phyloP scores from a whole-genome alignment of 768 basidiomycete species.

The Trametes gibbosa region DNA sequence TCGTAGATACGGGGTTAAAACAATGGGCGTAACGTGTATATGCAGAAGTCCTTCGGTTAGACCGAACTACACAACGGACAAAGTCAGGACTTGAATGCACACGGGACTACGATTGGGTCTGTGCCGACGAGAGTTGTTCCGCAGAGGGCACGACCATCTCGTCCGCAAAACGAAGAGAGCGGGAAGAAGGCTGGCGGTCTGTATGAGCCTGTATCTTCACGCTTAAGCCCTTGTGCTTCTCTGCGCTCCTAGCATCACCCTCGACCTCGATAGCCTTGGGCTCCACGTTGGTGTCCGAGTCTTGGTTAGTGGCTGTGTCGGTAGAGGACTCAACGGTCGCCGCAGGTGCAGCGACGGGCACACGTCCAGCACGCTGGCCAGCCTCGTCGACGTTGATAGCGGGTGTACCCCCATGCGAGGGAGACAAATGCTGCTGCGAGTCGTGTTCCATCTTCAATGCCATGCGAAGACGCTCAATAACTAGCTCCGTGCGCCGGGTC shows the following conservation, averaged over 20 bases:
- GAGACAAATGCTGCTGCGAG: not conserved
- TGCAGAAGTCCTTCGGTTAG: not conserved
- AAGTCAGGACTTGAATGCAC: not conserved
- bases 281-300: not conserved
- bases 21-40: not conserved
- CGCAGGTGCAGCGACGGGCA: not conserved
- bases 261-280: not conserved
- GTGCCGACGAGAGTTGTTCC: conserved; percentile 2
- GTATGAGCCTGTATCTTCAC: not conserved
- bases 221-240: not conserved
- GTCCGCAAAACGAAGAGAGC: conserved; percentile 29
- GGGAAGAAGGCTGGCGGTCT: conserved; percentile 3
- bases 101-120: too few relatives aligned
- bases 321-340: not conserved
- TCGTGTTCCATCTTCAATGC: conserved; percentile 37
- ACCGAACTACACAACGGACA: not conserved
- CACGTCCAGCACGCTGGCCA: not conserved
- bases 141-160: conserved; percentile 32
- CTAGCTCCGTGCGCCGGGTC: conserved; percentile 65
- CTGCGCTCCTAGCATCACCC: not conserved
- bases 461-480: conserved; percentile 55
- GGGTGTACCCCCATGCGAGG: not conserved
- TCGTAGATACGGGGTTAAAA: not conserved
- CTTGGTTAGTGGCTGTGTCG: not conserved
- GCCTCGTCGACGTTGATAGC: not conserved